These are phyloP conservation scores for Prunus fruticosa DNA, from an alignment of 306 rosid species.

Conservation along the genomic window DNA sequence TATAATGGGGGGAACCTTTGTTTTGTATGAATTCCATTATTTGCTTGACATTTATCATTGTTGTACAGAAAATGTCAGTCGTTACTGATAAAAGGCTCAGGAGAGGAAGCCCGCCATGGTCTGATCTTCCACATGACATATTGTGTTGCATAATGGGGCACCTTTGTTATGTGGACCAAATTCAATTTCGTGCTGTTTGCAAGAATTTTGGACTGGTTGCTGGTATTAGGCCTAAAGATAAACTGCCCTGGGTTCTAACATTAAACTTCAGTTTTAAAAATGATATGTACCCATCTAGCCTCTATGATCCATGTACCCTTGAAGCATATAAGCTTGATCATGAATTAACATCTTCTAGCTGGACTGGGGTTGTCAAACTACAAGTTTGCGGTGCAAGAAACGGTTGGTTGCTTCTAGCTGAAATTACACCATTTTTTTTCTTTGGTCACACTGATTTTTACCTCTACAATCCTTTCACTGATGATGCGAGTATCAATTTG, in stretches of 20 bases:
- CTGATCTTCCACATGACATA: slow-evolving; percentile 8
- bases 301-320: not conserved
- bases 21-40: no score
- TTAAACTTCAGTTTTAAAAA: not conserved
- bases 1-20: no score
- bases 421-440: not conserved
- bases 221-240: not conserved
- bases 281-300: not conserved
- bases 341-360: not conserved
- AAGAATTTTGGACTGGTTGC: slow-evolving; percentile 16
- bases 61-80: not conserved
- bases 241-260: slow-evolving; percentile 20
- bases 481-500: not conserved
- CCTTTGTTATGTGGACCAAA: not conserved
- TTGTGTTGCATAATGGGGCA: not conserved
- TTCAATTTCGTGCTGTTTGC: slow-evolving; percentile 12
- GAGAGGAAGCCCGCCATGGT: slow-evolving; percentile 8
- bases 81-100: not conserved
- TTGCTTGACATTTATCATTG: no score
- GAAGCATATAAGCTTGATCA: not conserved
- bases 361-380: not conserved
- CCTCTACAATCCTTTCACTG: slow-evolving; percentile 1
- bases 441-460: not conserved
- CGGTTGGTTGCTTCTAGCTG: slow-evolving; percentile 5
- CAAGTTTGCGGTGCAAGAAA: slow-evolving; percentile 9